phyloP scores from a whole-genome alignment of 768 basidiomycete species.

The Suillus spraguei region DNA sequence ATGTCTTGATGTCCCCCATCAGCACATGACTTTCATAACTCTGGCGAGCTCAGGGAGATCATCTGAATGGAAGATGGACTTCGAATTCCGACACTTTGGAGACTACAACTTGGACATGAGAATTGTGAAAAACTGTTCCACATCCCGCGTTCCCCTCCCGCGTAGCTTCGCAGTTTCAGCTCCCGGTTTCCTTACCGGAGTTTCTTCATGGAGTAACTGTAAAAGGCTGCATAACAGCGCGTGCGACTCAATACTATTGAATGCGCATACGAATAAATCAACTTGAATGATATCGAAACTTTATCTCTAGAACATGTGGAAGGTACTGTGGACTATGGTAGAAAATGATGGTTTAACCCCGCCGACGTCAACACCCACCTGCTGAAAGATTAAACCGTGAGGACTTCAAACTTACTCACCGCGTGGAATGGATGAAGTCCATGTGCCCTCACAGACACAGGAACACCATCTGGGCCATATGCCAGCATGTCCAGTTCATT shows the following conservation, averaged over 20 bases:
- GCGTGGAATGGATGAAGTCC: not conserved
- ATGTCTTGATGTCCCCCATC: not conserved
- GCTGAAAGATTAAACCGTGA: not conserved
- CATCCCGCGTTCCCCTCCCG: not conserved
- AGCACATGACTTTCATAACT: not conserved
- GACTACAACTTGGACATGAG: not conserved
- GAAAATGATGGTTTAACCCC: not conserved
- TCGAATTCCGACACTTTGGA: not conserved
- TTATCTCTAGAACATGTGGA: not conserved
- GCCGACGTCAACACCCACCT: not conserved
- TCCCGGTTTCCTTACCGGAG: not conserved
- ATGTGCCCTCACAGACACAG: not conserved
- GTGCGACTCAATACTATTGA: not conserved
- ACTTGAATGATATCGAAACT: slow-evolving; percentile 1
- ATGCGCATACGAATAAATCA: not conserved
- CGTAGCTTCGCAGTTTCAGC: not conserved
- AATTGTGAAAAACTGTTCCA: not conserved
- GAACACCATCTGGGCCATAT: not conserved
- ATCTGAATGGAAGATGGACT: not conserved
- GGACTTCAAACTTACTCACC: not conserved
- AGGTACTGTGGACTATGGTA: not conserved
- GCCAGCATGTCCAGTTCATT: not conserved
- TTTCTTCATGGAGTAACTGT: not conserved
- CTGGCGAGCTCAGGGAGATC: not conserved
- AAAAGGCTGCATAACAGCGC: not conserved